phyloP scores from a whole-genome alignment of 1,284 basidiomycete species.

The Albatrellus sp. region DNA sequence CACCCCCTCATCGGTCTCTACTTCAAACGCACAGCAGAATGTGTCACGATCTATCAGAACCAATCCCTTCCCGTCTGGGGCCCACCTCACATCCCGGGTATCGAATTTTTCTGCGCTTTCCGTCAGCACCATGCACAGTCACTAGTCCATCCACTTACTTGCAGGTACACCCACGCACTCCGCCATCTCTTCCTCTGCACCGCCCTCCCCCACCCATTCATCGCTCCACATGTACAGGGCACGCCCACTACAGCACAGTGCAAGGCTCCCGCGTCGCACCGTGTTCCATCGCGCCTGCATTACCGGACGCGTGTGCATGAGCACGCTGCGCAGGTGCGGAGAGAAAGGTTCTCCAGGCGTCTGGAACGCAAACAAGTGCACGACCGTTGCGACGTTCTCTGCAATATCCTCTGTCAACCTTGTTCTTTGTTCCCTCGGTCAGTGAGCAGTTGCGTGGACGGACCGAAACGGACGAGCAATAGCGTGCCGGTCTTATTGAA shows the following conservation, averaged over 20 bases:
- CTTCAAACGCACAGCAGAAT: slow-evolving; percentile 80
- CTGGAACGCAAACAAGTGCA: slow-evolving; percentile 23
- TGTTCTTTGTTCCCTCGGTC: neutral
- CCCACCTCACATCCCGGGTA: slow-evolving; percentile 57
- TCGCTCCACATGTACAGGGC: slow-evolving; percentile 75
- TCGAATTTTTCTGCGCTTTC: slow-evolving; percentile 44
- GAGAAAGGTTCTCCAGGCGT: slow-evolving; percentile 21
- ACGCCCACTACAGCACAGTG: slow-evolving; percentile 53
- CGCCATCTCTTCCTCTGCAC: slow-evolving; percentile 43
- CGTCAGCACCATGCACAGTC: neutral
- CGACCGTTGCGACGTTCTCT: slow-evolving; percentile 51
- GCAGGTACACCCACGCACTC: slow-evolving; percentile 74
- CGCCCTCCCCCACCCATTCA: slow-evolving; percentile 52
- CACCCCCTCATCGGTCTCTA: slow-evolving; percentile 30
- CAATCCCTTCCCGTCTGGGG: slow-evolving; percentile 74
- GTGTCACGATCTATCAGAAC: slow-evolving; percentile 57
- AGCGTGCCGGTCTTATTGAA: slow-evolving; percentile 70
- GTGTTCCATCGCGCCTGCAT: slow-evolving; percentile 68
- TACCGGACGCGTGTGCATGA: slow-evolving; percentile 51
- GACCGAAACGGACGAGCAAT: slow-evolving; percentile 61
- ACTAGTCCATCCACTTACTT: slow-evolving; percentile 31
- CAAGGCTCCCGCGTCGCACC: slow-evolving; percentile 52
- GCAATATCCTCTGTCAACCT: slow-evolving; percentile 5
- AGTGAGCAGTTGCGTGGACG: neutral
- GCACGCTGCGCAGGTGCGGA: slow-evolving; percentile 50